A percentile compares a stretch with the other conserved stretches of the same genome.
phyloP scores from a whole-genome alignment of 2,329 filamentous ascomycete genomes.

The Blastomyces parvus region DNA sequence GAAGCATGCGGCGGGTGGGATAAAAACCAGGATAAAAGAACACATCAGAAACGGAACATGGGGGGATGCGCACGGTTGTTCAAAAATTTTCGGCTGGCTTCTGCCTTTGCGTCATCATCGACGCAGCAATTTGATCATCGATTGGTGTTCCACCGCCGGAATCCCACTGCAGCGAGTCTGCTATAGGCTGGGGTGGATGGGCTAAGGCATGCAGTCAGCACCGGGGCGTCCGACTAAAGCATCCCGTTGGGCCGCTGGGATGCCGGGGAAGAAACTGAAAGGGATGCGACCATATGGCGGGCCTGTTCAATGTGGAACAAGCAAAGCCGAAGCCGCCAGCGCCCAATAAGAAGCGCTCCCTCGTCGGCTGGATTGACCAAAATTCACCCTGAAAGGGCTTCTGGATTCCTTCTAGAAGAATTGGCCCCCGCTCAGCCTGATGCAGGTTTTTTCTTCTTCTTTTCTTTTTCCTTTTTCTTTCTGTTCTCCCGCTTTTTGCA shows the following conservation, averaged over 20 bases:
- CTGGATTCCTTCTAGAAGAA: conserved; percentile 9
- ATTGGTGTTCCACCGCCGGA: not conserved
- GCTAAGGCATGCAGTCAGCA: conserved; percentile 4
- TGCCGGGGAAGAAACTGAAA: not conserved
- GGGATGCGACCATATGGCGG: not conserved
- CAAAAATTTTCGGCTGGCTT: not conserved
- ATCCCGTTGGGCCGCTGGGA: not conserved
- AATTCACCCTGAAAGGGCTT: not conserved
- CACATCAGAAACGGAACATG: not conserved
- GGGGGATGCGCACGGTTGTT: not conserved
- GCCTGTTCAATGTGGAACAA: not conserved
- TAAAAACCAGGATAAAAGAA: not conserved
- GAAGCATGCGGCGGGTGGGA: not conserved
- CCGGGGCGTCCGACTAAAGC: not conserved
- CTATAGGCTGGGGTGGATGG: not conserved
- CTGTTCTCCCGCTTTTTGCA: not conserved
- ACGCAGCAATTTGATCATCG: not conserved
- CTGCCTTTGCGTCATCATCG: not conserved
- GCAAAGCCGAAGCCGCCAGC: not conserved
- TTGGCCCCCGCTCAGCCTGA: not conserved
- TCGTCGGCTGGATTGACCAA: conserved; percentile 4
- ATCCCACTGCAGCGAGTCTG: not conserved
- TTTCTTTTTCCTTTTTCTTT: not conserved
- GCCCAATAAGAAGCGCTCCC: not conserved
- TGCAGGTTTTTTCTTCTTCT: not conserved